Conservation (phyloP, 495 filamentous ascomycete species). For the Penicillium alfredii region DNA sequence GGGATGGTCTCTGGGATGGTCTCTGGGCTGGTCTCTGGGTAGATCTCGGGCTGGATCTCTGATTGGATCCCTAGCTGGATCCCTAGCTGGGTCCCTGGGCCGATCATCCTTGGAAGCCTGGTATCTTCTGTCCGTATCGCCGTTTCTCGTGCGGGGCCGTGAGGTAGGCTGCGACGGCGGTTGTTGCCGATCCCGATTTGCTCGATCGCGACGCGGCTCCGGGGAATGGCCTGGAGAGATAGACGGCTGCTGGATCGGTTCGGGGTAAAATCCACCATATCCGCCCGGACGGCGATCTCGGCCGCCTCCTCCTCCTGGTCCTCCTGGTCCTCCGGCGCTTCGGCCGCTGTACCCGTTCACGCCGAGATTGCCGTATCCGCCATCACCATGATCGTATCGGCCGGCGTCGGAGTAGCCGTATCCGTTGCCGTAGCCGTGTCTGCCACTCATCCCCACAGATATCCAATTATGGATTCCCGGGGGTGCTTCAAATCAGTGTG, state of each 20-base stretch:
- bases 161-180: slow-evolving; percentile 25
- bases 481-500: slow-evolving; percentile 3
- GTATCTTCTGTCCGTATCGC: slow-evolving; percentile 22
- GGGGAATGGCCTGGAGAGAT: slow-evolving; percentile 27
- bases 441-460: slow-evolving; percentile 37
- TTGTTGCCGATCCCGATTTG: slow-evolving; percentile 32
- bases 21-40: no score
- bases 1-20: no score
- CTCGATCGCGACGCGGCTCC: slow-evolving; percentile 32
- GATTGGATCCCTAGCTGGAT: no score
- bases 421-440: slow-evolving; percentile 39
- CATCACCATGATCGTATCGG: slow-evolving; percentile 36
- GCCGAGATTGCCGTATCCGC: slow-evolving; percentile 30
- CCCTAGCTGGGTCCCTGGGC: no score
- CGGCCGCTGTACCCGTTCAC: slow-evolving; percentile 31
- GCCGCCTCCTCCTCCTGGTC: slow-evolving; percentile 18
- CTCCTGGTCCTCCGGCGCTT: slow-evolving; percentile 7
- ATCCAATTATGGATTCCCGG: slow-evolving; percentile 2
- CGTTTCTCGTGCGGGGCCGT: slow-evolving; percentile 34
- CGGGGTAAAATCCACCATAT: slow-evolving; percentile 41
- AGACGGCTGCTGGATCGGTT: slow-evolving; percentile 27
- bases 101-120: slow-evolving; percentile 25
- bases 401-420: slow-evolving; percentile 39
- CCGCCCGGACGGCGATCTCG: slow-evolving; percentile 38
- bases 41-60: no score